Base-by-base conservation (phyloP, 164 flowering plant genomes). In the Magnolia kwangsiensis region DNA sequence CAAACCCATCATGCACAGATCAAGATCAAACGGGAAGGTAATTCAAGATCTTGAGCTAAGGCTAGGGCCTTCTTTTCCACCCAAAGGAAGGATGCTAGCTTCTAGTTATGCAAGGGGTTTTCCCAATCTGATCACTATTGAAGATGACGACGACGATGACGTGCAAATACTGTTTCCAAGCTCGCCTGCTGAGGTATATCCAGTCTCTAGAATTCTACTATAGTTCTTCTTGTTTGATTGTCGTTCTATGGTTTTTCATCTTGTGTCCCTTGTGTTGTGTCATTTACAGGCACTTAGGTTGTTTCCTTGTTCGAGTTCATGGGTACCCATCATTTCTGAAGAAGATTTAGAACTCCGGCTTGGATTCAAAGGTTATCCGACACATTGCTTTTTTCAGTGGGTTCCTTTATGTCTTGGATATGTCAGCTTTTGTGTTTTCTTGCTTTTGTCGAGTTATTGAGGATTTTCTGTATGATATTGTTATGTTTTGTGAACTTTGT, bases 291-390 rank as follows among this genome's bases (percentile, higher is more conserved):
- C 77, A 20, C 66, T 77, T 50, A 72, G 67, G 37, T 55, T 82
- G 71, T 79, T 77, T 77, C 77, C 82, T 73, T 72, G 74, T 71
- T 10, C 73, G 24, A 74, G 77, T 68, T 77, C 84, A 14, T 74
- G 84, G 84, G 79, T 77, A 4, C 45, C 45, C 45, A 37, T 37
- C 19, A 72, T 78, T 67, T 75, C 84, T 51, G 84, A 81, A 64
- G 84, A 81, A 73, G 84, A 82, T 71, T 79, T 82, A 59, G 84
- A 82, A 77, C 82, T 82, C 50, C 78, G 84, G 65, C 84, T 82
- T 74, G 84, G 84, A 79, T 63, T 51, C 19, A 75, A 50, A 79
- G 84, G 84, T 82, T 29, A 51, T 20, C 50, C 74, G 14, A 3
- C 11, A 4, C 51, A 69, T 37, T 61, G 63, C 50, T 68, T 19